A percentile compares a stretch with the other conserved stretches of the same genome.
phyloP scores from a whole-genome alignment of 164 flowering plant genomes.

The Tinospora cordifolia region DNA sequence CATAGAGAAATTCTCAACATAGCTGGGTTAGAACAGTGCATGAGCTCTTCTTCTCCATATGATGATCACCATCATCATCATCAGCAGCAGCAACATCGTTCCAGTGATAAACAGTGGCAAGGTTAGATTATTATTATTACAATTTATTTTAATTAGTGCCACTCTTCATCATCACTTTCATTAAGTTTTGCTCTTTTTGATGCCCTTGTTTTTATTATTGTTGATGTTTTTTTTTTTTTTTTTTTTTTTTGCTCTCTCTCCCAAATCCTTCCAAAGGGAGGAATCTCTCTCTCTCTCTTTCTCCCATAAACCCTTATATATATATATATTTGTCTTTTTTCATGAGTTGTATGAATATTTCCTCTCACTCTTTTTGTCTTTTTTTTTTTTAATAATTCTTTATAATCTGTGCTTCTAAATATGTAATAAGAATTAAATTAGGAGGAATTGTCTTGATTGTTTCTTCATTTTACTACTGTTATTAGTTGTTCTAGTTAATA shows the following conservation, averaged over 20 bases:
- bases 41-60: conserved; percentile 26
- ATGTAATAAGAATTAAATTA: conserved; percentile 7
- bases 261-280: conserved; percentile 23
- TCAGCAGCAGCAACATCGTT: conserved; percentile 21
- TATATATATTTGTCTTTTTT: conserved; percentile 12
- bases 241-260: neutral
- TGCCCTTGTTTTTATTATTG: neutral
- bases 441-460: neutral
- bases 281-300: neutral
- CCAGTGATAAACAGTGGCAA: conserved; percentile 49
- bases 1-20: conserved; percentile 54
- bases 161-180: neutral
- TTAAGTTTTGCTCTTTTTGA: neutral
- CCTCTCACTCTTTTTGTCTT: neutral
- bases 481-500: too few relatives aligned
- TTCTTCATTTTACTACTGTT: too few relatives aligned
- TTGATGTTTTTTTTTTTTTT: neutral
- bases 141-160: neutral
- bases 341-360: conserved; percentile 6
- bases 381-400: conserved; percentile 14
- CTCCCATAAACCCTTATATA: conserved; percentile 8
- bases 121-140: conserved; percentile 29
- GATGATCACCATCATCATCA: conserved; percentile 36
- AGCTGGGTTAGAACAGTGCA: conserved; percentile 46
- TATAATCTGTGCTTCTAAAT: neutral